These are phyloP conservation scores for Chionographis japonica DNA, from an alignment of 106 monocot species.

Conservation along the genomic window DNA sequence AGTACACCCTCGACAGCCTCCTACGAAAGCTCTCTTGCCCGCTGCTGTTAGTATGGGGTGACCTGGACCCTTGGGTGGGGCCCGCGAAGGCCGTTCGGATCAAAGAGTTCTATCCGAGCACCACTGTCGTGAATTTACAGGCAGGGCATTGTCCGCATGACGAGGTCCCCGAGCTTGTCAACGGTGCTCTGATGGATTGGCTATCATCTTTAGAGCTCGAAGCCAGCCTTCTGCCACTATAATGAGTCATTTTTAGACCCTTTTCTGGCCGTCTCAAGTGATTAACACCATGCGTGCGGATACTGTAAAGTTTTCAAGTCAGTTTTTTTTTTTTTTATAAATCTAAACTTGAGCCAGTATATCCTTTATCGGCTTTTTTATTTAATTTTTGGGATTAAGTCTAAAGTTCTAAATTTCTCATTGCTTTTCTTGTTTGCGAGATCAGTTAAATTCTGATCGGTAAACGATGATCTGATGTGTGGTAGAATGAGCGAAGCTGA, in stretches of 20 bases:
- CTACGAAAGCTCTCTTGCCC: constrained; percentile 79
- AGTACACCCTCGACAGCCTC: constrained; percentile 69
- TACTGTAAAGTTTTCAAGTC: too few species aligned
- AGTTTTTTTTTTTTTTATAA: too few species aligned
- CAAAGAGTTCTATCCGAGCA: constrained; percentile 86
- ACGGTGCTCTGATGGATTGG: constrained; percentile 77
- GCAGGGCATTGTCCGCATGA: constrained; percentile 98
- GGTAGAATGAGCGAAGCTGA: too few species aligned
- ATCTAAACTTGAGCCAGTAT: too few species aligned
- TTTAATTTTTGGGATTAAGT: too few species aligned
- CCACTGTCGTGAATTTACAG: constrained; percentile 70
- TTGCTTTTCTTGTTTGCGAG: too few species aligned
- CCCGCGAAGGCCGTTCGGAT: constrained; percentile 64
- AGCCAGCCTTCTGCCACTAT: constrained; percentile 28
- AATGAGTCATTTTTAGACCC: neutral
- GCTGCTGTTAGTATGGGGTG: constrained; percentile 82
- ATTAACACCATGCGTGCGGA: too few species aligned
- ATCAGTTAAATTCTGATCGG: too few species aligned
- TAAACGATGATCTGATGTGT: too few species aligned
- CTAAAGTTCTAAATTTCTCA: too few species aligned
- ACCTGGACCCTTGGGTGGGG: constrained; percentile 95
- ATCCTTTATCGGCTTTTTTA: too few species aligned
- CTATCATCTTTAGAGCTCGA: constrained; percentile 47
- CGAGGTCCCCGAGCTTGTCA: constrained; percentile 91
- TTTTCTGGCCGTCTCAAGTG: neutral